These are phyloP conservation scores for Globisporangium emineosum DNA, from an alignment of 352 stramenopile species.

Conservation along the genomic window DNA sequence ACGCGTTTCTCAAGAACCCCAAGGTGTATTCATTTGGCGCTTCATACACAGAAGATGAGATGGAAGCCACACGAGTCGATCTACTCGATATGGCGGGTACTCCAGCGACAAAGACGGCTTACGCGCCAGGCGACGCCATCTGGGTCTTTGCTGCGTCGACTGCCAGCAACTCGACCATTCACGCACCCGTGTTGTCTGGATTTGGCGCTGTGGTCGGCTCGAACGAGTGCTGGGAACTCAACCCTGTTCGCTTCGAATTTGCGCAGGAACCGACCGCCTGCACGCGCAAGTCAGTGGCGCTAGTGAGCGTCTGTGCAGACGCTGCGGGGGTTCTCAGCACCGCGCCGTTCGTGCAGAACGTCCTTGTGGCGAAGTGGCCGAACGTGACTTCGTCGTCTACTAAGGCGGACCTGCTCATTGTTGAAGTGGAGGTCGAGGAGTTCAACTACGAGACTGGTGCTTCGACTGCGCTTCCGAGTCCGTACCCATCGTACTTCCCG, in stretches of 20 bases:
- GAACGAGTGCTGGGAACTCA: slow-evolving; percentile 25
- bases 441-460: slow-evolving; percentile 13
- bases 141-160: slow-evolving; percentile 23
- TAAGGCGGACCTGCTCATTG: slow-evolving; percentile 1
- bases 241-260: slow-evolving; percentile 27
- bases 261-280: slow-evolving; percentile 14
- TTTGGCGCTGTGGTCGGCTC: slow-evolving; percentile 18
- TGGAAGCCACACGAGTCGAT: neutral
- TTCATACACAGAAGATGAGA: neutral
- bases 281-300: slow-evolving; percentile 4
- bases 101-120: slow-evolving; percentile 7
- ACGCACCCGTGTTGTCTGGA: slow-evolving; percentile 21
- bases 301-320: slow-evolving; percentile 18
- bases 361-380: slow-evolving; percentile 24
- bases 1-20: slow-evolving; percentile 37
- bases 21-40: slow-evolving; percentile 30
- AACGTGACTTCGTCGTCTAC: slow-evolving; percentile 14
- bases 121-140: slow-evolving; percentile 32
- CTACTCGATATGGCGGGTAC: neutral
- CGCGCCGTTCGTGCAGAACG: slow-evolving; percentile 16
- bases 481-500: slow-evolving; percentile 27
- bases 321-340: slow-evolving; percentile 13
- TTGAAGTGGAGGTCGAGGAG: slow-evolving; percentile 21
- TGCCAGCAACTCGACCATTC: slow-evolving; percentile 4
- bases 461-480: neutral